Evolutionary conservation across 208 protist species (phyloP).

Genomic region (Acanthamoeba divionensis): DNA sequence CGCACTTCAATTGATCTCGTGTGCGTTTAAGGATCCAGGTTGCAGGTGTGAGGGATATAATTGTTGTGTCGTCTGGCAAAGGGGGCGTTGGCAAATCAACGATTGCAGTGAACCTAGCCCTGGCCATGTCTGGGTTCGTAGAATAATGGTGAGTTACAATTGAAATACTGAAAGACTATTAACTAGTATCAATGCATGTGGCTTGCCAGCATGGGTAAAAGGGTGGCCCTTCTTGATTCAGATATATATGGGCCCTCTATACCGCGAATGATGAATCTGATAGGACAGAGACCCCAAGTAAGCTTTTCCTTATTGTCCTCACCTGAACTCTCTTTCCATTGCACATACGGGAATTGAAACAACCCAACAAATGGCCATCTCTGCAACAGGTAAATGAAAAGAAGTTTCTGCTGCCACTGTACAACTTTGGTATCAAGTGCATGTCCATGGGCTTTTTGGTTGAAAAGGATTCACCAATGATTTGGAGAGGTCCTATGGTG

Average conservation of each 20-base stretch:
- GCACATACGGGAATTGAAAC: not conserved
- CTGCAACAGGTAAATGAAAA: not conserved
- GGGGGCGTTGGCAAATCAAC: conserved; percentile 83
- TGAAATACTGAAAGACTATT: too few relatives aligned
- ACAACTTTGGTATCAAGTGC: conserved; percentile 77
- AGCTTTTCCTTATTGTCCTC: not conserved
- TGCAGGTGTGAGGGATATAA: conserved; percentile 62
- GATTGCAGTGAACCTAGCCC: conserved; percentile 69
- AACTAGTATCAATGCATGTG: too few relatives aligned
- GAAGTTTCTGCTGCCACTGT: conserved; percentile 52
- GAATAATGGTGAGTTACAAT: too few relatives aligned
- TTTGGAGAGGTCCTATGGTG: conserved; percentile 82
- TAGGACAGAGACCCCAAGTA: not conserved
- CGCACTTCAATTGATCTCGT: too few relatives aligned
- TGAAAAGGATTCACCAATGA: conserved; percentile 64
- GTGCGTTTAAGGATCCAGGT: conserved; percentile 13
- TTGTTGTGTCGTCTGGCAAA: conserved; percentile 71
- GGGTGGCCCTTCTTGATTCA: conserved; percentile 78
- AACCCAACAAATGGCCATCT: not conserved
- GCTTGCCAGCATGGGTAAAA: not conserved
- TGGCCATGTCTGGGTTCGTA: conserved; percentile 64
- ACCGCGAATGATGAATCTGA: conserved; percentile 74
- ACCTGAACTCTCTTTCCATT: not conserved
- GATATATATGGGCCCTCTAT: conserved; percentile 81
- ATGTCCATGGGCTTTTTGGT: conserved; percentile 84